Conservation (phyloP, 352 stramenopile genomes). For the Aphanomyces stellatus region DNA sequence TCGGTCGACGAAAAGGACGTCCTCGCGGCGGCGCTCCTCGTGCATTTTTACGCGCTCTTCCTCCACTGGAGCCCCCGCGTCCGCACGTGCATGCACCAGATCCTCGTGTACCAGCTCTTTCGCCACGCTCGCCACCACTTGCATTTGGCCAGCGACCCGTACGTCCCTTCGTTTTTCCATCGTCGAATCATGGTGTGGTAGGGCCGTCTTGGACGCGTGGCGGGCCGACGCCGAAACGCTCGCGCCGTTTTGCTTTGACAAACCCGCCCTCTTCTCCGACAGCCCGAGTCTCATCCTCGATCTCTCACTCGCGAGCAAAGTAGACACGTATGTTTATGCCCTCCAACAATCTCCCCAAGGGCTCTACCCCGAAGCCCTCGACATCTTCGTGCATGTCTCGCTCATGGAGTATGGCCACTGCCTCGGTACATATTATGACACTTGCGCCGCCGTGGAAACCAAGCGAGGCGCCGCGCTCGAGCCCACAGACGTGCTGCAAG, state of each 20-base stretch:
- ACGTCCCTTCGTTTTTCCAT: not conserved
- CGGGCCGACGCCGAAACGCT: not conserved
- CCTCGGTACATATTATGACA: not conserved
- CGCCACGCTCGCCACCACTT: constrained; percentile 51
- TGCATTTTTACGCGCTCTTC: constrained; percentile 52
- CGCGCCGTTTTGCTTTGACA: not conserved
- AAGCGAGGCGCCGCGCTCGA: not conserved
- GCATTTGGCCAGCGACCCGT: constrained; percentile 48
- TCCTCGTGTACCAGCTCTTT: constrained; percentile 56
- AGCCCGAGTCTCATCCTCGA: constrained; percentile 8
- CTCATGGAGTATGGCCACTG: not conserved
- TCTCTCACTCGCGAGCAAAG: constrained; percentile 4
- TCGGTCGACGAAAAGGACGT: constrained; percentile 28
- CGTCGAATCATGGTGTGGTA: not conserved
- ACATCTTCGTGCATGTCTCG: not conserved
- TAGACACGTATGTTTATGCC: constrained; percentile 1
- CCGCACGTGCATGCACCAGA: constrained; percentile 50
- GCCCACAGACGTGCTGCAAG: not conserved
- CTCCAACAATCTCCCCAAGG: not conserved
- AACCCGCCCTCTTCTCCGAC: not conserved
- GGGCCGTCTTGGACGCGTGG: not conserved
- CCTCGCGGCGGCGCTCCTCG: constrained; percentile 46
- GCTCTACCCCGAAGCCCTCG: not conserved
- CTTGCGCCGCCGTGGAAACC: not conserved
- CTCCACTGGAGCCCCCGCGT: constrained; percentile 73